Percentiles rank a stretch among this genome's conserved stretches.
These are phyloP conservation scores for Pythium phragmitis DNA, from an alignment of 352 stramenopile species.

Conservation along the genomic window DNA sequence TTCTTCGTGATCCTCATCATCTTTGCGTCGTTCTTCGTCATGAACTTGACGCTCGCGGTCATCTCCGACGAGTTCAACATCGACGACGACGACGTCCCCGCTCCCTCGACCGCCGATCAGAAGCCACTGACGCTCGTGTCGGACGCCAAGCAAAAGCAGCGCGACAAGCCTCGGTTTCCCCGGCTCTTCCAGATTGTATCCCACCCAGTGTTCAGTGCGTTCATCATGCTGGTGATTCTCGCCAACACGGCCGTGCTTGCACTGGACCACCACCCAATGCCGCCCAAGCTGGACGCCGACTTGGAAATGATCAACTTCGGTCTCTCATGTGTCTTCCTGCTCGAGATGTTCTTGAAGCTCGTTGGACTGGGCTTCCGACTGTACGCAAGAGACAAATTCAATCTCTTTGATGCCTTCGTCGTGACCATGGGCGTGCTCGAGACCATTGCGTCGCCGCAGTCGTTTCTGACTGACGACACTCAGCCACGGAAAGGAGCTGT, in stretches of 20 bases:
- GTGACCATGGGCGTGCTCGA: constrained; percentile 78
- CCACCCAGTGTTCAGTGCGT: constrained; percentile 47
- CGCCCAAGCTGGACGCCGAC: constrained; percentile 38
- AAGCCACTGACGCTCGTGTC: constrained; percentile 34
- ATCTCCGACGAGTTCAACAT: constrained; percentile 90
- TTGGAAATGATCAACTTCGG: constrained; percentile 81
- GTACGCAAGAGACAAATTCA: constrained; percentile 80
- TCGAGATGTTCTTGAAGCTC: constrained; percentile 84
- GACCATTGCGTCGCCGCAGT: constrained; percentile 60
- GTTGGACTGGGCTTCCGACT: constrained; percentile 70
- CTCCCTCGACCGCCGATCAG: constrained; percentile 32
- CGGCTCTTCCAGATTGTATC: constrained; percentile 62
- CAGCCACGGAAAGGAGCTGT: constrained; percentile 56
- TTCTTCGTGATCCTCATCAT: constrained; percentile 92
- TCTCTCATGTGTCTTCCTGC: constrained; percentile 69
- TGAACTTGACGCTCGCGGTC: constrained; percentile 92
- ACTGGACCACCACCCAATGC: constrained; percentile 85
- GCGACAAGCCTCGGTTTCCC: constrained; percentile 26
- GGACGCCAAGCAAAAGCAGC: constrained; percentile 34
- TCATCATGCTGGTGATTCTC: constrained; percentile 80
- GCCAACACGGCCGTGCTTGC: constrained; percentile 82
- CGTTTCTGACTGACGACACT: constrained; percentile 57
- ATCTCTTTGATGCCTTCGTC: constrained; percentile 87
- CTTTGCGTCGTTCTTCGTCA: constrained; percentile 92
- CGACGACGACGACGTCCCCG: constrained; percentile 37